A percentile compares a stretch with the other conserved stretches of the same genome.
phyloP scores from a whole-genome alignment of 2,329 filamentous ascomycete genomes.

The Alternaria rosae region DNA sequence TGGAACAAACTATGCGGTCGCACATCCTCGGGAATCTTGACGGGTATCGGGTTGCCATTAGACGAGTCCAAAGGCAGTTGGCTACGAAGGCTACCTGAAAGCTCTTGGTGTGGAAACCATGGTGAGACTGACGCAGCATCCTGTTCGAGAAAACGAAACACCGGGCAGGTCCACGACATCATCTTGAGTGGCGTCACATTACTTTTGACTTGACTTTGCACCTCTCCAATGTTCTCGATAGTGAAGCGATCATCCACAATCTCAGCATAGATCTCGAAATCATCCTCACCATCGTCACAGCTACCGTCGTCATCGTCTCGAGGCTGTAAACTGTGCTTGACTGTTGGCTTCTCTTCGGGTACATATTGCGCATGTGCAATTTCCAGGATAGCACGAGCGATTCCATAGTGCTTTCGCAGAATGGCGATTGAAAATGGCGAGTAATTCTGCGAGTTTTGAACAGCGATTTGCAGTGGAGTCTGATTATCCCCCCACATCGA shows the following conservation, averaged over 20 bases:
- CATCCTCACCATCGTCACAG: conserved; percentile 33
- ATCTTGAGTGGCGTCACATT: conserved; percentile 63
- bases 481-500: conserved; percentile 65
- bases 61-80: neutral
- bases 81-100: neutral
- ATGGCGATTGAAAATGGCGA: conserved; percentile 74
- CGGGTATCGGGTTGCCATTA: neutral
- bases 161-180: conserved; percentile 49
- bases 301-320: conserved; percentile 40
- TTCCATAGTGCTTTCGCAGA: conserved; percentile 67
- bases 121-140: neutral
- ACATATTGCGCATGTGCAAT: conserved; percentile 75
- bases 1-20: conserved; percentile 36
- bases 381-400: conserved; percentile 72
- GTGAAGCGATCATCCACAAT: conserved; percentile 74
- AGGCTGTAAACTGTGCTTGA: conserved; percentile 59
- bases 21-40: conserved; percentile 4
- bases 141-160: conserved; percentile 14
- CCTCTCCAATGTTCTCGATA: conserved; percentile 76
- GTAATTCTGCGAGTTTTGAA: conserved; percentile 60
- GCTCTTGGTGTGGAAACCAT: neutral
- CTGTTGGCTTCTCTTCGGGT: conserved; percentile 55
- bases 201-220: conserved; percentile 73
- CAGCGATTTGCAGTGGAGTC: conserved; percentile 66
- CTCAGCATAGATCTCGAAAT: conserved; percentile 55